Conservation (phyloP, 129 eudicot species). For the Flaveria ramosissima region DNA sequence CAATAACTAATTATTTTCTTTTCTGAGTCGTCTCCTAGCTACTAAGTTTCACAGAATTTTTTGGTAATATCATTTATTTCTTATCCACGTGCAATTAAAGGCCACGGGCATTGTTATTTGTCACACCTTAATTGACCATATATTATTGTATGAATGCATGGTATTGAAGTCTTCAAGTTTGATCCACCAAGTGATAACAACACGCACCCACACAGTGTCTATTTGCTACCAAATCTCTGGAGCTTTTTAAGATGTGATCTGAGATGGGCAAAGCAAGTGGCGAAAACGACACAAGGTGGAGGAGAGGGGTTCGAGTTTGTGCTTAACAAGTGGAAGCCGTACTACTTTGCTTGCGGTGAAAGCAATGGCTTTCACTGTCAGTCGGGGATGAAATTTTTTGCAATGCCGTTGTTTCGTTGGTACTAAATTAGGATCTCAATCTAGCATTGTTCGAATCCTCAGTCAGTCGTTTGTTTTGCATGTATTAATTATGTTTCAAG, state of each 20-base stretch:
- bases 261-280: slow-evolving; percentile 51
- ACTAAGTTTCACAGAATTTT: too few relatives aligned
- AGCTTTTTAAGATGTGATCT: slow-evolving; percentile 62
- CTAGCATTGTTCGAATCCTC: too few relatives aligned
- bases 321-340: slow-evolving; percentile 60
- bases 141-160: background rate
- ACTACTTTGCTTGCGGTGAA: slow-evolving; percentile 75
- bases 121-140: too few relatives aligned
- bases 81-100: too few relatives aligned
- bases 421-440: background rate
- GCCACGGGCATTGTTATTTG: too few relatives aligned
- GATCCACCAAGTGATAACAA: slow-evolving; percentile 55
- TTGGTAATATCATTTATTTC: too few relatives aligned
- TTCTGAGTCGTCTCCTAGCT: too few relatives aligned
- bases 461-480: too few relatives aligned
- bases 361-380: slow-evolving; percentile 58
- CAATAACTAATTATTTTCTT: too few relatives aligned
- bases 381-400: slow-evolving; percentile 65
- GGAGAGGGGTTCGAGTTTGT: slow-evolving; percentile 66
- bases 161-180: slow-evolving; percentile 58
- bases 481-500: too few relatives aligned
- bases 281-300: slow-evolving; percentile 43
- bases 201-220: slow-evolving; percentile 59
- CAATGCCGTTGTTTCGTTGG: slow-evolving; percentile 65
- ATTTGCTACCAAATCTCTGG: slow-evolving; percentile 54